Percentiles rank a stretch among this genome's conserved stretches.
Conservation (phyloP, 2,329 filamentous ascomycete genomes). For the Alternaria gaisen region DNA sequence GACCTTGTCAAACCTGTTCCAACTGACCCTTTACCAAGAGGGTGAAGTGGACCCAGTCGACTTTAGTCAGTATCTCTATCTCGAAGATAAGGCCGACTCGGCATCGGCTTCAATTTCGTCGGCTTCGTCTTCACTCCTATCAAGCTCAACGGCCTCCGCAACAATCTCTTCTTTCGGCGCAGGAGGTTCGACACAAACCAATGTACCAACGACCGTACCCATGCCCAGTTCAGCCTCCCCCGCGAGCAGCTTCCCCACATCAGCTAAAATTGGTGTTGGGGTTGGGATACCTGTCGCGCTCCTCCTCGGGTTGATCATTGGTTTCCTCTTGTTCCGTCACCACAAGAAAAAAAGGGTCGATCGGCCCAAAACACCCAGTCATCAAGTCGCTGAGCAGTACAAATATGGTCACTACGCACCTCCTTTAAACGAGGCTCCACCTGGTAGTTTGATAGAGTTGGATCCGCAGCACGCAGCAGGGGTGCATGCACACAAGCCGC, state of each 20-base stretch:
- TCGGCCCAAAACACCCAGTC: neutral
- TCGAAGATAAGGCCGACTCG: neutral
- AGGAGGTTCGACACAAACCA: neutral
- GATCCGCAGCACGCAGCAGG: neutral
- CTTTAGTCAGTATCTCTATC: neutral
- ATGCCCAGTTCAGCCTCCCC: neutral
- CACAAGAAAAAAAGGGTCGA: neutral
- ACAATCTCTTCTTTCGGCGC: neutral
- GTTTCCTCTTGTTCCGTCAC: slow-evolving; percentile 4
- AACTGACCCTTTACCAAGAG: neutral
- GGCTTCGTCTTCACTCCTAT: neutral
- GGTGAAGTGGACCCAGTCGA: neutral
- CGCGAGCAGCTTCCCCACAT: neutral
- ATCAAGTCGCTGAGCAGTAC: neutral
- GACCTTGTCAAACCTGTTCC: neutral
- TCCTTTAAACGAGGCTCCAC: neutral
- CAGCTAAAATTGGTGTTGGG: slow-evolving; percentile 6
- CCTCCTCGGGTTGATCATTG: neutral
- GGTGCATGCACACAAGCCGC: neutral
- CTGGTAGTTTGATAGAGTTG: neutral
- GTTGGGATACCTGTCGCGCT: slow-evolving; percentile 5
- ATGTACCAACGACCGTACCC: neutral
- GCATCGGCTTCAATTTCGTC: neutral
- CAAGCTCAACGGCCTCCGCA: neutral
- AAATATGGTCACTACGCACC: neutral